These are phyloP conservation scores for Corinectria fuckeliana DNA, from an alignment of 2,329 filamentous ascomycete genomes.

Conservation along the genomic window DNA sequence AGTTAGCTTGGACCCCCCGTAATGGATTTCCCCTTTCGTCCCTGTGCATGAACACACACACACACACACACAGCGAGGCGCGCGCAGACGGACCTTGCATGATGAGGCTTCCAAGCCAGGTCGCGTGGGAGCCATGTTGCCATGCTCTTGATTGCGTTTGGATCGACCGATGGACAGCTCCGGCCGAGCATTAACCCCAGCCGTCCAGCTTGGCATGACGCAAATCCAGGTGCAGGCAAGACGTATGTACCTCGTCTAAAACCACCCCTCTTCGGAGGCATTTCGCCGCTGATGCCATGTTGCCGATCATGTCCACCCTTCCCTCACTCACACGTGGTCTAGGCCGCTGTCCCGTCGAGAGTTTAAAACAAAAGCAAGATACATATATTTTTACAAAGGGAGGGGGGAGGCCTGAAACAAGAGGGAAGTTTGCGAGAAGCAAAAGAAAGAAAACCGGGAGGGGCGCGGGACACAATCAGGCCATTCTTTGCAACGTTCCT, in stretches of 20 bases:
- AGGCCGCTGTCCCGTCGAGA: constrained; percentile 6
- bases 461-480: not conserved
- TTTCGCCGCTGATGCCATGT: not conserved
- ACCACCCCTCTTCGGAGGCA: not conserved
- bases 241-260: too few relatives aligned
- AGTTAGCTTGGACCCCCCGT: too few relatives aligned
- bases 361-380: not conserved
- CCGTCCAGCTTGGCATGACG: too few relatives aligned
- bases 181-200: too few relatives aligned
- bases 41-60: not conserved
- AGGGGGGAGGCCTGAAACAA: not conserved
- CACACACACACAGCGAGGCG: not conserved
- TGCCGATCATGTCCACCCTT: not conserved
- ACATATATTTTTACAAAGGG: too few relatives aligned
- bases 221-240: too few relatives aligned
- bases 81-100: not conserved
- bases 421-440: not conserved
- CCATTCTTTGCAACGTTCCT: not conserved
- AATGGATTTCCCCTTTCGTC: not conserved
- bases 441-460: not conserved
- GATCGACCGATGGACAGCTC: not conserved
- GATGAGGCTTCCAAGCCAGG: constrained; percentile 13
- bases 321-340: constrained; percentile 16
- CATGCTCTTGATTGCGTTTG: not conserved
- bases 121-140: constrained; percentile 16